These are phyloP conservation scores for Gossypium lobatum DNA, from an alignment of 441 rosid species.

Conservation along the genomic window DNA sequence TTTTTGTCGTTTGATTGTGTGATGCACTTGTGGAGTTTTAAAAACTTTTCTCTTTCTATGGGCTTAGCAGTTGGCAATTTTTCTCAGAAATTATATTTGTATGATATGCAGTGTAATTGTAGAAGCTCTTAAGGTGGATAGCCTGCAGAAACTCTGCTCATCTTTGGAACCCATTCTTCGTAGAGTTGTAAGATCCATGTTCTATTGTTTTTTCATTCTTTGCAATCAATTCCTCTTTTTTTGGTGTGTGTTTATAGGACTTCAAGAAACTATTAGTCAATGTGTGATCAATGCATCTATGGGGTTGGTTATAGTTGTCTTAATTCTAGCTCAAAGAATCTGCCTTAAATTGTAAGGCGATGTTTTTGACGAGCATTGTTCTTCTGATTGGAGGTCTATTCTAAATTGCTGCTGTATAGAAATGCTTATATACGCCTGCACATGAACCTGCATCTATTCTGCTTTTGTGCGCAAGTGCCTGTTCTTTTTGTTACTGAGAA, in stretches of 20 bases:
- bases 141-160: slow-evolving; percentile 77
- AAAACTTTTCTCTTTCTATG: not conserved
- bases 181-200: slow-evolving; percentile 54
- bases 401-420: not conserved
- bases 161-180: slow-evolving; percentile 84
- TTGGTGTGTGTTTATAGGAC: not conserved
- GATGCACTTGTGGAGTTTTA: not conserved
- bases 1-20: not conserved
- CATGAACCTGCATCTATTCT: not conserved
- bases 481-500: not conserved
- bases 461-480: not conserved
- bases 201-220: not conserved
- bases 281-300: not conserved
- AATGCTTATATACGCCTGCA: not conserved
- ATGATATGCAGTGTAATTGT: slow-evolving; percentile 64
- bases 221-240: not conserved
- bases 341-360: not conserved
- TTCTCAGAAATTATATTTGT: slow-evolving; percentile 7
- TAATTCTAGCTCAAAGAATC: not conserved
- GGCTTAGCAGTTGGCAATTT: not conserved
- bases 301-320: not conserved
- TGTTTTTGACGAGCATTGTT: not conserved
- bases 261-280: not conserved
- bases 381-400: not conserved
- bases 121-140: slow-evolving; percentile 79